A percentile compares a stretch with the other conserved stretches of the same genome.
Conservation (phyloP, 768 basidiomycete genomes). For the Rhizopogon sp. region DNA sequence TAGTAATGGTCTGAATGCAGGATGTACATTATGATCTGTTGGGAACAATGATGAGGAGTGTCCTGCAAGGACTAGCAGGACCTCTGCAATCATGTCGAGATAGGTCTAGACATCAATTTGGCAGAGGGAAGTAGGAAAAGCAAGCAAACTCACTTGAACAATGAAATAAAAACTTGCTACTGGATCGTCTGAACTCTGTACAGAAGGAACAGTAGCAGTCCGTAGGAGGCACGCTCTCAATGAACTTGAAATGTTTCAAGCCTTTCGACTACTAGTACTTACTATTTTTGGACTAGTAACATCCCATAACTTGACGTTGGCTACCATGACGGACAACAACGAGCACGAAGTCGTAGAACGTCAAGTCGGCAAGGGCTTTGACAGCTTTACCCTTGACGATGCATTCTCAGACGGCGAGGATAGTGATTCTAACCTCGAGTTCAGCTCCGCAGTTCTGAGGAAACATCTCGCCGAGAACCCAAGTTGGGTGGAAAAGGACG, state of each 20-base stretch:
- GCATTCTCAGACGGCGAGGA: slow-evolving; percentile 62
- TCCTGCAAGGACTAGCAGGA: slow-evolving; percentile 81
- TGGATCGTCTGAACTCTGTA: not conserved
- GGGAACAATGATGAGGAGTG: slow-evolving; percentile 85
- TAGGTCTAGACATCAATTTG: not conserved
- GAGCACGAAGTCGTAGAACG: slow-evolving; percentile 12
- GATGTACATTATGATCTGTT: slow-evolving; percentile 49
- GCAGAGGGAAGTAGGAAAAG: not conserved
- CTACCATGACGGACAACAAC: slow-evolving; percentile 10
- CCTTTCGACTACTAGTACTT: too few relatives aligned
- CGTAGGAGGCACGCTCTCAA: too few relatives aligned
- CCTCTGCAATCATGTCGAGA: slow-evolving; percentile 75
- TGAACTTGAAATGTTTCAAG: too few relatives aligned
- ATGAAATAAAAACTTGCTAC: not conserved
- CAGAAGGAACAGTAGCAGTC: too few relatives aligned
- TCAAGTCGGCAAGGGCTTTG: slow-evolving; percentile 19
- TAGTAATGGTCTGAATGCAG: slow-evolving; percentile 64
- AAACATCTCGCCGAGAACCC: slow-evolving; percentile 53
- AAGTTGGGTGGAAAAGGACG: slow-evolving; percentile 30
- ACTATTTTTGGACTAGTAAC: too few relatives aligned
- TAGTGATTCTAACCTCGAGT: slow-evolving; percentile 42
- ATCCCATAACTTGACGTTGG: not conserved
- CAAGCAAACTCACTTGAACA: not conserved
- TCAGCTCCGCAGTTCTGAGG: slow-evolving; percentile 58
- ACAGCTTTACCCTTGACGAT: slow-evolving; percentile 52